phyloP scores from a whole-genome alignment of 345 rosid genomes.

The Pistacia atlantica region DNA sequence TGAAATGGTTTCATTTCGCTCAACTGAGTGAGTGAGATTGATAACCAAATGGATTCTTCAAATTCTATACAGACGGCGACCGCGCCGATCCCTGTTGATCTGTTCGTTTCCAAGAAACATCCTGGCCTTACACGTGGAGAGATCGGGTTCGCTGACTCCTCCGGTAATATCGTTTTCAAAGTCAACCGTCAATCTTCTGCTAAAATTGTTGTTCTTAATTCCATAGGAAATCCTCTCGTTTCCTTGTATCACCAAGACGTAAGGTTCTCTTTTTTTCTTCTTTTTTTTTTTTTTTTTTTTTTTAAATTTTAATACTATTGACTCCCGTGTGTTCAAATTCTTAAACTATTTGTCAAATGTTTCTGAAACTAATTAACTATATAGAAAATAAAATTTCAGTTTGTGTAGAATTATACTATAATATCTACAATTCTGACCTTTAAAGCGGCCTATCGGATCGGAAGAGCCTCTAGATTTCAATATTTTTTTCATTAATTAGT shows the following conservation, averaged over 20 bases:
- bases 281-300: not conserved
- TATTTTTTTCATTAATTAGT: too few relatives aligned
- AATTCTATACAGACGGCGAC: conserved; percentile 30
- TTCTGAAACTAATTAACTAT: too few relatives aligned
- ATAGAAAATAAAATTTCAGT: too few relatives aligned
- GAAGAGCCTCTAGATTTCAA: too few relatives aligned
- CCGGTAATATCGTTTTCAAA: conserved; percentile 49
- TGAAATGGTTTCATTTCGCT: not conserved
- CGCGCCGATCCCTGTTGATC: conserved; percentile 63
- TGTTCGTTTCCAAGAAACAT: conserved; percentile 72
- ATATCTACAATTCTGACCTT: too few relatives aligned
- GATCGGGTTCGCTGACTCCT: conserved; percentile 70
- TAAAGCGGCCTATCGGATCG: too few relatives aligned
- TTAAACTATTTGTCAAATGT: too few relatives aligned
- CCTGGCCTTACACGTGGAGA: conserved; percentile 59
- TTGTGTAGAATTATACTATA: too few relatives aligned
- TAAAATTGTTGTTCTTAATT: conserved; percentile 43
- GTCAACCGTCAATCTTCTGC: conserved; percentile 33
- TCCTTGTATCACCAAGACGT: conserved; percentile 53
- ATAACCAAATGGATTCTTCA: conserved; percentile 23
- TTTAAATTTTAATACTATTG: too few relatives aligned
- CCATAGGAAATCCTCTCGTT: conserved; percentile 50
- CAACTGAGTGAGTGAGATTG: not conserved
- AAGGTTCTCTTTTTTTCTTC: conserved; percentile 25
- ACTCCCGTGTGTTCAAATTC: too few relatives aligned